Evolutionary conservation across 2,329 filamentous ascomycete genomes (phyloP).

Genomic region (Fusarium sp.): DNA sequence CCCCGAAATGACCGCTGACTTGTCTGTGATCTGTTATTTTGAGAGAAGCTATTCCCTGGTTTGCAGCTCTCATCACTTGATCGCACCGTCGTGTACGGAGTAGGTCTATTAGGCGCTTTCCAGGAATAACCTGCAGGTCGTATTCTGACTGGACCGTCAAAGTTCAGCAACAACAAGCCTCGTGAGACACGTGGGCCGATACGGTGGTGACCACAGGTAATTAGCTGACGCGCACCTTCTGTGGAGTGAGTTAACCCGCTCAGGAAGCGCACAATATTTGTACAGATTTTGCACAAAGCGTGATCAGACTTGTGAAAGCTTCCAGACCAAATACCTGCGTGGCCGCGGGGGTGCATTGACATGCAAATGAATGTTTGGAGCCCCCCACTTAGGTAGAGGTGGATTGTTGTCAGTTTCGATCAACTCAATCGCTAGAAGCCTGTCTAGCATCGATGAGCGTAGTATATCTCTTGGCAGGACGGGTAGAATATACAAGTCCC

Average conservation of each 20-base stretch:
- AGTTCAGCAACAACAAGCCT: slow-evolving; percentile 4
- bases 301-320: slow-evolving; percentile 9
- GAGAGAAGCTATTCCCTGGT: background rate
- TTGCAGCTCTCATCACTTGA: background rate
- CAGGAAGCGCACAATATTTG: background rate
- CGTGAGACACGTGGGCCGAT: slow-evolving; percentile 27
- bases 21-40: background rate
- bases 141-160: slow-evolving; percentile 8
- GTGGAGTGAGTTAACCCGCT: background rate
- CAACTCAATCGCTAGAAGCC: background rate
- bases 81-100: background rate
- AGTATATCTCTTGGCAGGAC: background rate
- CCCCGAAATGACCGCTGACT: slow-evolving; percentile 6
- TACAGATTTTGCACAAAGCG: slow-evolving; percentile 9
- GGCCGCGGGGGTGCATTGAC: slow-evolving; percentile 28
- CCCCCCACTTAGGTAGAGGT: slow-evolving; percentile 16
- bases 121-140: background rate
- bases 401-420: background rate
- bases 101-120: background rate
- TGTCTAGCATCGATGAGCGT: background rate
- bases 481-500: background rate
- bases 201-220: background rate
- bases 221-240: slow-evolving; percentile 19
- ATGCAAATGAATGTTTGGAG: slow-evolving; percentile 22
- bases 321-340: background rate